These are phyloP conservation scores for Quercus robur DNA, from an alignment of 306 rosid genomes.

Conservation along the genomic window DNA sequence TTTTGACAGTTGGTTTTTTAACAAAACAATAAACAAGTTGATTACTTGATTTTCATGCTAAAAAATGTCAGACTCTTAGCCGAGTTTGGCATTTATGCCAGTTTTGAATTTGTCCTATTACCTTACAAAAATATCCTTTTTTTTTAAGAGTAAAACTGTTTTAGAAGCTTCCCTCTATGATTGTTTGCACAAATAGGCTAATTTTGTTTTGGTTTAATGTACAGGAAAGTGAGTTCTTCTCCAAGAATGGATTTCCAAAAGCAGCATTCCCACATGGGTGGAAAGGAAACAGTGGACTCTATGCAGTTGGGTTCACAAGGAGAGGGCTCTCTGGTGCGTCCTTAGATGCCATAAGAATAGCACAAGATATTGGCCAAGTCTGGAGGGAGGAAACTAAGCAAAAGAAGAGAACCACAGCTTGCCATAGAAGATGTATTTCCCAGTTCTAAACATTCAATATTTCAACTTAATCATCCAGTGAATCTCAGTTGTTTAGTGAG, in stretches of 20 bases:
- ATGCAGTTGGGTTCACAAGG: constrained; percentile 93
- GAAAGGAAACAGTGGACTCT: constrained; percentile 85
- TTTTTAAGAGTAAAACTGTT: background rate
- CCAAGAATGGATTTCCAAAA: constrained; percentile 80
- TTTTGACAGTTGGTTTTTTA: background rate
- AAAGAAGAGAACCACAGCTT: constrained; percentile 49
- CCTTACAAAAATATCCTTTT: background rate
- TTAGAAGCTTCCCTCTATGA: background rate
- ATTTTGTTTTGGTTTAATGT: constrained; percentile 27
- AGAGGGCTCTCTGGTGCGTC: constrained; percentile 91
- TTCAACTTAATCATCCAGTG: background rate
- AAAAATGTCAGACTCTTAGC: constrained; percentile 15
- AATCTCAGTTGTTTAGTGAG: constrained; percentile 24
- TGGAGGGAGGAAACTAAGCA: constrained; percentile 75
- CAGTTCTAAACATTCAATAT: constrained; percentile 42
- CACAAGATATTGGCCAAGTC: constrained; percentile 65
- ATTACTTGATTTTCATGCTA: background rate
- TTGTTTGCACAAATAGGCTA: constrained; percentile 6
- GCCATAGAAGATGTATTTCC: constrained; percentile 83
- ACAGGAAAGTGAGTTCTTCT: constrained; percentile 83
- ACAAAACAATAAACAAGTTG: background rate
- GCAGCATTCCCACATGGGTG: constrained; percentile 75
- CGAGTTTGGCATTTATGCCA: background rate
- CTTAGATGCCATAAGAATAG: constrained; percentile 70
- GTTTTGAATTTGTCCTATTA: constrained; percentile 14